A percentile compares a stretch with the other conserved stretches of the same genome.
Evolutionary conservation across 305 asterid genomes (phyloP).

Genomic region (Fraxinus angustifolia): DNA sequence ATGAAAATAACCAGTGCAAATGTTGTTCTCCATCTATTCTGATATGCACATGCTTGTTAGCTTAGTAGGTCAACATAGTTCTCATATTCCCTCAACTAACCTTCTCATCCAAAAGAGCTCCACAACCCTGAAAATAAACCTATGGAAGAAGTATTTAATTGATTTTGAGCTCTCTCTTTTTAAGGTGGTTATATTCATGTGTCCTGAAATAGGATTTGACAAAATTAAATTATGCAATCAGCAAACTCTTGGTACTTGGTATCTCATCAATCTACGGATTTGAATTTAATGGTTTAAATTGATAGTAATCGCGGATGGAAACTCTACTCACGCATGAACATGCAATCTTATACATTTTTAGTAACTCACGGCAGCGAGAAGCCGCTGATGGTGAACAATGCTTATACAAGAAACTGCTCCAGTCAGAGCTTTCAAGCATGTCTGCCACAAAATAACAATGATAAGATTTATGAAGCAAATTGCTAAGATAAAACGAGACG

Average conservation of each 20-base stretch:
- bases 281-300: neutral
- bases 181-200: neutral
- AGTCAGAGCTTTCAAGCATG: slow-evolving; percentile 74
- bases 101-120: neutral
- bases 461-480: slow-evolving; percentile 4
- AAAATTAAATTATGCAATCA: neutral
- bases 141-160: neutral
- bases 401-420: slow-evolving; percentile 73
- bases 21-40: neutral
- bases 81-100: neutral
- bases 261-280: neutral
- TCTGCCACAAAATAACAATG: slow-evolving; percentile 41
- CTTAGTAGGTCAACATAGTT: neutral
- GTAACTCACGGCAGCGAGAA: slow-evolving; percentile 69
- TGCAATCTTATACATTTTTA: neutral
- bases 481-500: neutral
- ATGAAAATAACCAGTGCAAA: neutral
- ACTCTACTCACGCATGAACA: neutral
- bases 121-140: neutral
- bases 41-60: neutral
- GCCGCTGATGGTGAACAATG: slow-evolving; percentile 60
- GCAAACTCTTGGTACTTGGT: neutral
- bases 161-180: neutral
- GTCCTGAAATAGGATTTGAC: neutral
- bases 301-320: neutral